Base-by-base conservation (phyloP, 345 rosid genomes). In the Aegle marmelos region DNA sequence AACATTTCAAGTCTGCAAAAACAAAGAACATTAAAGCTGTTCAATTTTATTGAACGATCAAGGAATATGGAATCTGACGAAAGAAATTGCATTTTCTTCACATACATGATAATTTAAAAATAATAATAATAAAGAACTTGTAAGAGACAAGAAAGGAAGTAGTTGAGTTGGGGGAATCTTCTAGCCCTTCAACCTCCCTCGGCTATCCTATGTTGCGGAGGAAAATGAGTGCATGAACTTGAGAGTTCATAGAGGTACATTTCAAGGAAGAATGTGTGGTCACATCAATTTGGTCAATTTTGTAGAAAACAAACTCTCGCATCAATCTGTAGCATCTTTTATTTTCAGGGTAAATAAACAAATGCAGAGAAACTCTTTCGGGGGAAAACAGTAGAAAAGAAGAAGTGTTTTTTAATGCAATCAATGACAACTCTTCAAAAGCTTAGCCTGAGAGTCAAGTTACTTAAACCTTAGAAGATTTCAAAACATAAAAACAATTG, bases 361-460 rank as follows among this genome's bases (percentile, higher is more conserved):
- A 64, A 64, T 64, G 24, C 34, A 54, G 59, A 70, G 24, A 24
- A 60, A 58, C 68, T 71, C n/a, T n/a, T 75, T 7, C 2, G 5
- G 50, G 50, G 1, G 25, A 39, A 68, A 22, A 24, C 7, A 72
- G 10, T 10, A 64, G 10, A 34, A 60, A 9, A 63, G 17, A 36
- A 77, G 81, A 82, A 80, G 87, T 87, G 85, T 68, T 83, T 82
- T 82, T 56, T 2, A 85, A 68, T 85, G 83, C 86, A 87, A 87
- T 79, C 90, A 82, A 83, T 69, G 83, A 76, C 85, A 74, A 74
- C 77, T 53, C 71, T 63, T 75, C 50, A 69, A 75, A 85, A 83
- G 60, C 90, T 85, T 85, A 59, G 87, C 83, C 71, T 82, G 80
- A 57, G 76, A 56, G 88, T 73, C 45, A 85, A 87, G 90, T 76